Conservation (phyloP, 176 grass and related monocot species). For the Triticum monococcum region DNA sequence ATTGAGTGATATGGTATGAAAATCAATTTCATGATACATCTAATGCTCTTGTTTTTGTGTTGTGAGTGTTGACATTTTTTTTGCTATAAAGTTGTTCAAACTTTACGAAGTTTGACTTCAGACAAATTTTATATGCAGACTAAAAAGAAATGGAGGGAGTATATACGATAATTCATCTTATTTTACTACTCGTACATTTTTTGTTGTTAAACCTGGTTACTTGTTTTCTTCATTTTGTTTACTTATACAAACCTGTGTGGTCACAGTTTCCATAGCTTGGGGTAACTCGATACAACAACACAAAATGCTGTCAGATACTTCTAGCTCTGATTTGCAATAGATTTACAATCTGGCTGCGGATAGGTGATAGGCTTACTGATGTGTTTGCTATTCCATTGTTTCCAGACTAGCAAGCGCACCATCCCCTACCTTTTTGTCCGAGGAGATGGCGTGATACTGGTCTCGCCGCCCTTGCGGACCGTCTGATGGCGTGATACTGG, state of each 20-base stretch:
- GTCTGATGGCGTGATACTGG: conserved; percentile 66
- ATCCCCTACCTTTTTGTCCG: conserved; percentile 76
- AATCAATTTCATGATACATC: too few relatives aligned
- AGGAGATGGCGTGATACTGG: conserved; percentile 77
- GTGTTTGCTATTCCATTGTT: not conserved
- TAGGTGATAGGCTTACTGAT: not conserved
- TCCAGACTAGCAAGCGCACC: conserved; percentile 57
- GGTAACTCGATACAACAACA: not conserved
- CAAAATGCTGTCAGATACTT: not conserved
- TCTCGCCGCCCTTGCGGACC: conserved; percentile 53
- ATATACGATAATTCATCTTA: not conserved
- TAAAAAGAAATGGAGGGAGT: too few relatives aligned
- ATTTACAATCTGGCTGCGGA: not conserved
- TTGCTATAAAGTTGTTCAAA: too few relatives aligned
- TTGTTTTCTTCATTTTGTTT: not conserved
- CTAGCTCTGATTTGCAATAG: too few relatives aligned
- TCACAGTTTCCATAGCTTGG: conserved; percentile 13
- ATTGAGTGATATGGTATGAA: too few relatives aligned
- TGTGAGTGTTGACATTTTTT: too few relatives aligned
- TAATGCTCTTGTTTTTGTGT: too few relatives aligned
- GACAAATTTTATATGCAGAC: too few relatives aligned
- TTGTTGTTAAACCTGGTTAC: not conserved
- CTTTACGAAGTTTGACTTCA: too few relatives aligned
- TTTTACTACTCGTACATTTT: not conserved
- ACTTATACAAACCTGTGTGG: not conserved